These are phyloP conservation scores for Haplosporangium sp. DNA, from an alignment of 371 early-diverging fungal genomes.

Conservation along the genomic window DNA sequence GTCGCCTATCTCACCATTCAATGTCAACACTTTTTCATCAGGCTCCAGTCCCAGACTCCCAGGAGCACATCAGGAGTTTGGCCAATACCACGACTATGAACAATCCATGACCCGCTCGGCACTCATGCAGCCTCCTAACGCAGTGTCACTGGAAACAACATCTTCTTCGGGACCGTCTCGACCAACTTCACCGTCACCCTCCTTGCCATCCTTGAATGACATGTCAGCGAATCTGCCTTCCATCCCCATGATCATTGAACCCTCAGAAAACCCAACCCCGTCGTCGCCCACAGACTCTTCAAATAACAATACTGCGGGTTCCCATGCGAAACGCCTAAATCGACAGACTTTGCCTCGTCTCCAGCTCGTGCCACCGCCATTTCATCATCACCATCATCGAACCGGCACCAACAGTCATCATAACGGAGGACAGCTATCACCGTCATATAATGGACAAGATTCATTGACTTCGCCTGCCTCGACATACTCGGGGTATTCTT, in stretches of 20 bases:
- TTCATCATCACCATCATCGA: conserved; percentile 24
- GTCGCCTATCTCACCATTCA: conserved; percentile 21
- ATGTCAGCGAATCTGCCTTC: conserved; percentile 16
- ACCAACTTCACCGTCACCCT: conserved; percentile 10
- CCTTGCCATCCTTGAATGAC: conserved; percentile 13
- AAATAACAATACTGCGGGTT: conserved; percentile 8
- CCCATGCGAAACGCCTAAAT: conserved; percentile 37
- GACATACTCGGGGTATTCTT: conserved; percentile 27
- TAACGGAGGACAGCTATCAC: conserved; percentile 16
- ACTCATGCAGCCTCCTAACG: background rate
- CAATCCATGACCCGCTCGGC: conserved; percentile 1
- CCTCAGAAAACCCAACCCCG: conserved; percentile 11
- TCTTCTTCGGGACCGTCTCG: conserved; percentile 4
- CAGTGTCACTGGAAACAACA: conserved; percentile 1
- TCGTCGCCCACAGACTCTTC: conserved; percentile 6
- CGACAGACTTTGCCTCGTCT: conserved; percentile 34
- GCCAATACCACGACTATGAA: background rate
- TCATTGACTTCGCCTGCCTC: conserved; percentile 38
- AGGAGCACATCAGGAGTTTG: conserved; percentile 2
- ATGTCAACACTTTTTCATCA: conserved; percentile 3
- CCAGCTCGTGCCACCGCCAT: conserved; percentile 30
- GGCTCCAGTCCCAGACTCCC: conserved; percentile 11
- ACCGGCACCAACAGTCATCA: conserved; percentile 1
- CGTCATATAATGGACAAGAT: conserved; percentile 28
- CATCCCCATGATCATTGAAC: conserved; percentile 48